Evolutionary conservation across 257 asterid species (phyloP), one percentile per base, ranked within the genome.

Genomic region (Lavandula angustifolia): DNA sequence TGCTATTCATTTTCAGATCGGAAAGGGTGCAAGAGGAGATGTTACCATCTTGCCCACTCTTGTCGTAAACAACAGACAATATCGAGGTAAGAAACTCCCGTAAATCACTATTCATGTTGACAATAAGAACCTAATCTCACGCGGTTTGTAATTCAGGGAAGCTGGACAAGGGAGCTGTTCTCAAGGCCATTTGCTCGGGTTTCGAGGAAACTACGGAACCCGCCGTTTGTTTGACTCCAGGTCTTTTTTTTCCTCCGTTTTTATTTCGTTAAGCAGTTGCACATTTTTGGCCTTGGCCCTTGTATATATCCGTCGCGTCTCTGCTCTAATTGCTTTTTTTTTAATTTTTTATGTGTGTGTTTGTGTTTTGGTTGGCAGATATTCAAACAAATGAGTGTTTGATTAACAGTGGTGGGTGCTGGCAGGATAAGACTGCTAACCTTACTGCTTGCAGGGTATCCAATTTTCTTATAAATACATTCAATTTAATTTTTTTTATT

Each of bases 311-410:
- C 27, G 27, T 22, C 27, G 27, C 27, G 32, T 54, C 7, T 49
- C 3, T 63, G 27, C 14, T 38, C 44, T 32, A 18, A 68, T 50
- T 63, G n/a, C 56, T 51, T 65, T 41, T 60, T 42, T 35, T 22
- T 22, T 22, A 0, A 0, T 22, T 22, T 22, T 22, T 22, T 22
- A 22, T 0, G 2, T 22, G 27, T 22, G 27, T 22, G 34, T 57
- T 44, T 37, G 47, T 63, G 37, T 13, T 71, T 61, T 58, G 50
- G 58, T 27, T 7, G 29, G 7, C 85, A 94, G 99, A 82, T 66
- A 67, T 94, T 71, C 89, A 94, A 78, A 94, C 99, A 75, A 90
- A 90, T 50, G 96, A 94, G 79, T 94, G 99, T 75, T 76, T 86
- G 68, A 76, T 76, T 57, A 82, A 88, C 81, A 87, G 90, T 69